A percentile compares a stretch with the other conserved stretches of the same genome.
phyloP scores from a whole-genome alignment of 2,329 filamentous ascomycete genomes.

The Neofusicoccum cordaticola region DNA sequence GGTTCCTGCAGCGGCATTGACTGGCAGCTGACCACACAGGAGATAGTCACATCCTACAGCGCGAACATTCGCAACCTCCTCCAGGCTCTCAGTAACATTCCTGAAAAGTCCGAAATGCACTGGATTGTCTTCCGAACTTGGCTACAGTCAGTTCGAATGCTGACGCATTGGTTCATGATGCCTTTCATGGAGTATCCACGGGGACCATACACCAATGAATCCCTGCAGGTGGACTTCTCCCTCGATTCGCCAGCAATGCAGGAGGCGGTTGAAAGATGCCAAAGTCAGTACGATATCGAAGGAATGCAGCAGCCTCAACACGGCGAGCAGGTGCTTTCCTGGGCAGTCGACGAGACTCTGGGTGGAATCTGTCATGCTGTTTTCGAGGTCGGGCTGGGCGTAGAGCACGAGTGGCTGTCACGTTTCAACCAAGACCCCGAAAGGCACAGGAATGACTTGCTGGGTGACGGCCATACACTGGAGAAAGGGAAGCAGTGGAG shows the following conservation, averaged over 20 bases:
- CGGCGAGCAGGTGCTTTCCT: constrained; percentile 39
- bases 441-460: background rate
- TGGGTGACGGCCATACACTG: background rate
- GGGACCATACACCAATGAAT: constrained; percentile 17
- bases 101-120: background rate
- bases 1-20: constrained; percentile 37
- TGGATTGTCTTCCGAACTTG: constrained; percentile 10
- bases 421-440: constrained; percentile 24
- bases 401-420: constrained; percentile 43
- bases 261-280: constrained; percentile 42
- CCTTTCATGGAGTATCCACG: constrained; percentile 47
- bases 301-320: constrained; percentile 24
- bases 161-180: constrained; percentile 46
- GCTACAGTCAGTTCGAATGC: constrained; percentile 27
- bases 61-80: constrained; percentile 32
- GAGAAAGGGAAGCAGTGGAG: constrained; percentile 26
- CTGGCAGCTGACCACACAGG: constrained; percentile 43
- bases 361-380: constrained; percentile 42
- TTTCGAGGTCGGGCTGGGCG: constrained; percentile 42
- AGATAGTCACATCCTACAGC: constrained; percentile 43
- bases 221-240: constrained; percentile 30
- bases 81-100: constrained; percentile 19
- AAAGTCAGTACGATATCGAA: constrained; percentile 40
- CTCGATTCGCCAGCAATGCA: constrained; percentile 34
- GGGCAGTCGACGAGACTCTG: constrained; percentile 42